Evolutionary conservation across 2,329 filamentous ascomycete species (phyloP).

Genomic region (Sporothrix variecibatus): DNA sequence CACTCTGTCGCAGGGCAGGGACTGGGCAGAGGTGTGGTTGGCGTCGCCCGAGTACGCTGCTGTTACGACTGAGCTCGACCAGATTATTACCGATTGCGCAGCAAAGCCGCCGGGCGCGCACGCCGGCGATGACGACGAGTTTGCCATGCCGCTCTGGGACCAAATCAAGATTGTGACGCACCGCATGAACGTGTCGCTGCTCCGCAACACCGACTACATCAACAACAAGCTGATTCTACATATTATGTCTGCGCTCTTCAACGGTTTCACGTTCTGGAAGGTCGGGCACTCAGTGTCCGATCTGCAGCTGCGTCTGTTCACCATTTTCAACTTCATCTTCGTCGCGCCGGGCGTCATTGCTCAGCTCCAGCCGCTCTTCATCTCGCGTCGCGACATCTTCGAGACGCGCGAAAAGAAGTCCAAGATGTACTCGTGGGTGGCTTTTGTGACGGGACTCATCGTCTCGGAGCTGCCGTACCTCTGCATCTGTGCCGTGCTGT

Average conservation of each 20-base stretch:
- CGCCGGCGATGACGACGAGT: conserved; percentile 51
- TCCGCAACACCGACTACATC: conserved; percentile 71
- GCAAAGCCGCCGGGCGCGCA: conserved; percentile 59
- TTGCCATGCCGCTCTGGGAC: conserved; percentile 65
- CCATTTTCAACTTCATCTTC: conserved; percentile 79
- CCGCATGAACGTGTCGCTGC: conserved; percentile 77
- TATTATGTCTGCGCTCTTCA: conserved; percentile 73
- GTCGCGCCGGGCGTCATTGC: conserved; percentile 78
- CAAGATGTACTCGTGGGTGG: conserved; percentile 82
- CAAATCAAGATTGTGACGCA: conserved; percentile 74
- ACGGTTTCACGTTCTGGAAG: conserved; percentile 76
- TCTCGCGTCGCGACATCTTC: conserved; percentile 78
- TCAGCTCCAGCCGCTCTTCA: conserved; percentile 72
- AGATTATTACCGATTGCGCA: conserved; percentile 31
- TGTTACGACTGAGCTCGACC: not conserved
- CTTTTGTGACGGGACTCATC: conserved; percentile 75
- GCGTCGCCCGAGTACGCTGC: conserved; percentile 51
- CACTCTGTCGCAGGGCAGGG: conserved; percentile 58
- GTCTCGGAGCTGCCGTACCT: conserved; percentile 83
- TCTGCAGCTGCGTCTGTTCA: conserved; percentile 82
- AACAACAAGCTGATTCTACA: conserved; percentile 88
- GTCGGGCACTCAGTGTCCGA: conserved; percentile 75
- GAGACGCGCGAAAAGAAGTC: conserved; percentile 80
- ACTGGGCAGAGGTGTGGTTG: conserved; percentile 44
- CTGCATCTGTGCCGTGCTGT: conserved; percentile 74